Percentiles rank a stretch among this genome's conserved stretches.
phyloP scores from a whole-genome alignment of 306 rosid species.

The Castanospermum australe region DNA sequence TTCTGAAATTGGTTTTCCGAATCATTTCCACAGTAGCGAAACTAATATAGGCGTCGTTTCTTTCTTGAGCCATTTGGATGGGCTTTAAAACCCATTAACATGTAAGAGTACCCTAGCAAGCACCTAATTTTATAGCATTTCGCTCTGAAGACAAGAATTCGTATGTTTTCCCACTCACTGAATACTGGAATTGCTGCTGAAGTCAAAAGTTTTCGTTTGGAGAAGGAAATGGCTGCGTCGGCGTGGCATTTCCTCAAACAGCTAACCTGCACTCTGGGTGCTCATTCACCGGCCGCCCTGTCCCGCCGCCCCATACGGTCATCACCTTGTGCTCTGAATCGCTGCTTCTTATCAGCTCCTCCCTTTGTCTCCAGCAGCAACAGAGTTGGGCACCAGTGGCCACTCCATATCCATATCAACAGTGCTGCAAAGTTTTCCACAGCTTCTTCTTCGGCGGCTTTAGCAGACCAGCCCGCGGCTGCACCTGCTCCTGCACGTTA shows the following conservation, averaged over 20 bases:
- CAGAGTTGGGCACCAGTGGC: constrained; percentile 21
- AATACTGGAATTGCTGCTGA: background rate
- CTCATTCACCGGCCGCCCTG: constrained; percentile 23
- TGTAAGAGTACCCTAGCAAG: too few species aligned
- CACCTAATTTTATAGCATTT: too few species aligned
- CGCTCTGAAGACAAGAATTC: too few species aligned
- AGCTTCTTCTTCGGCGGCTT: constrained; percentile 29
- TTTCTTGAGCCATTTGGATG: too few species aligned
- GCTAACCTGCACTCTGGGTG: constrained; percentile 30
- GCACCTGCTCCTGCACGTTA: constrained; percentile 37
- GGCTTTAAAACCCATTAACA: too few species aligned
- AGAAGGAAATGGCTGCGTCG: constrained; percentile 13
- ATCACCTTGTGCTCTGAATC: constrained; percentile 13
- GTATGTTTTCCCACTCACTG: too few species aligned
- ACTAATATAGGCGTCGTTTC: too few species aligned
- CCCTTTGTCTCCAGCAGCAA: constrained; percentile 29
- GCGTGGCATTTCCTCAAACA: constrained; percentile 41
- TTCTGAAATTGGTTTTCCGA: too few species aligned
- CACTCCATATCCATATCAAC: background rate
- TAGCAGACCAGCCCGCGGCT: constrained; percentile 31
- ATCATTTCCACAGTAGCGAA: too few species aligned
- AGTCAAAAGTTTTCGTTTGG: background rate
- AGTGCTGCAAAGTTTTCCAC: constrained; percentile 31
- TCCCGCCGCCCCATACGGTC: constrained; percentile 26
- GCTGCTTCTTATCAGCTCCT: background rate